phyloP scores from a whole-genome alignment of 2,329 filamentous ascomycete genomes.

The Trichophaea hybrida region DNA sequence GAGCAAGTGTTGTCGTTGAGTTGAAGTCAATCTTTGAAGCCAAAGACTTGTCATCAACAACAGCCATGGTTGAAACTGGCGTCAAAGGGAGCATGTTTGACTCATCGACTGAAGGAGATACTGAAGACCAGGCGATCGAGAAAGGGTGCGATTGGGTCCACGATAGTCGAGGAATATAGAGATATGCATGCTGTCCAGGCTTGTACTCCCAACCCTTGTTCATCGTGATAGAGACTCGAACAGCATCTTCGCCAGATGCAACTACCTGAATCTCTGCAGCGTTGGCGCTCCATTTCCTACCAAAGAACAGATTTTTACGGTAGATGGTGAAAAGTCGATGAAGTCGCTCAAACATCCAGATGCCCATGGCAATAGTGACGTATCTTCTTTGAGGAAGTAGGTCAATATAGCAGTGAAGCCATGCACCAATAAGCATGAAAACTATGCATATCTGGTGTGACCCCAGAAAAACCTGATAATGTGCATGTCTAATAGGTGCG shows the following conservation, averaged over 20 bases:
- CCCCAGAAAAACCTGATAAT: slow-evolving; percentile 93
- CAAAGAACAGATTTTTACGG: slow-evolving; percentile 20
- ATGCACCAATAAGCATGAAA: slow-evolving; percentile 54
- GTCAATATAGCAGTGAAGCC: slow-evolving; percentile 60
- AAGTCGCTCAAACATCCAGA: slow-evolving; percentile 62
- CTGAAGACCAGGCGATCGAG: slow-evolving; percentile 57
- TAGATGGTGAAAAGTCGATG: slow-evolving; percentile 47
- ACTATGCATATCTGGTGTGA: slow-evolving; percentile 65
- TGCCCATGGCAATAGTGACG: slow-evolving; percentile 55
- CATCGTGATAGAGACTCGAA: slow-evolving; percentile 57
- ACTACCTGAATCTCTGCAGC: slow-evolving; percentile 12
- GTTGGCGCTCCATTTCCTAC: slow-evolving; percentile 3
- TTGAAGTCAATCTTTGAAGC: slow-evolving; percentile 64
- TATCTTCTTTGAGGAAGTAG: slow-evolving; percentile 56
- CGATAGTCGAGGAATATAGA: slow-evolving; percentile 60
- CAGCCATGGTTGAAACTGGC: neutral
- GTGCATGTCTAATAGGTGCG: slow-evolving; percentile 76
- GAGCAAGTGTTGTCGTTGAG: slow-evolving; percentile 38
- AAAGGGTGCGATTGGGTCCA: slow-evolving; percentile 67
- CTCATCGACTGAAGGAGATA: slow-evolving; percentile 6
- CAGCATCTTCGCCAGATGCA: slow-evolving; percentile 37
- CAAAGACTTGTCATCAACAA: slow-evolving; percentile 40
- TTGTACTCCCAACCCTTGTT: slow-evolving; percentile 59
- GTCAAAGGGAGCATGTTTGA: slow-evolving; percentile 7
- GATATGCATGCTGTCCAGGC: slow-evolving; percentile 61